A percentile compares a stretch with the other conserved stretches of the same genome.
Conservation (phyloP, 2,329 filamentous ascomycete species). For the Cladosporium sp. region DNA sequence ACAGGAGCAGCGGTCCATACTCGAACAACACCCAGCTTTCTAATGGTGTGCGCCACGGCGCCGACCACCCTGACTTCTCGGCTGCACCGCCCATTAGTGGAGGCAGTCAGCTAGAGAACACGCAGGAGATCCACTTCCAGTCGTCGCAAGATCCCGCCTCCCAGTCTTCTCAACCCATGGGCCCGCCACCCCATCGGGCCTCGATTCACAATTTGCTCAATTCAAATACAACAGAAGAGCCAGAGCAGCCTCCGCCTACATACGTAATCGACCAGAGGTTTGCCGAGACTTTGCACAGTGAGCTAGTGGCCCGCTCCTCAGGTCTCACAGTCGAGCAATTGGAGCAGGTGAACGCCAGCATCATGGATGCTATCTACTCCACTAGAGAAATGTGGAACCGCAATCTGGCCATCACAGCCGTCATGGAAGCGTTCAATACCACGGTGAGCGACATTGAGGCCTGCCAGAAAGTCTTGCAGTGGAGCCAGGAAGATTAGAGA, state of each 20-base stretch:
- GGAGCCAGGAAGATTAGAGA: slow-evolving; percentile 41
- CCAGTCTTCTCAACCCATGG: slow-evolving; percentile 38
- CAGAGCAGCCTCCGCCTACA: slow-evolving; percentile 27
- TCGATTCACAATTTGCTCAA: slow-evolving; percentile 49
- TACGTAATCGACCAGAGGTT: slow-evolving; percentile 53
- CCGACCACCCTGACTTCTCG: slow-evolving; percentile 59
- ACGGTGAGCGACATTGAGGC: slow-evolving; percentile 69
- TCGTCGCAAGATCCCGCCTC: slow-evolving; percentile 43
- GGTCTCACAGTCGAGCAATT: slow-evolving; percentile 90
- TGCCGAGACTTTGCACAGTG: slow-evolving; percentile 61
- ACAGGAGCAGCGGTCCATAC: slow-evolving; percentile 56
- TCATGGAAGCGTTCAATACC: slow-evolving; percentile 74
- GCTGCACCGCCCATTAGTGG: slow-evolving; percentile 51
- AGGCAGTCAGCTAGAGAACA: slow-evolving; percentile 65
- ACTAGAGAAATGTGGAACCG: slow-evolving; percentile 81
- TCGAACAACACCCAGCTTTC: slow-evolving; percentile 69
- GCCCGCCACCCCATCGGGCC: slow-evolving; percentile 35
- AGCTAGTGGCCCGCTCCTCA: slow-evolving; percentile 67
- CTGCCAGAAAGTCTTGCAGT: slow-evolving; percentile 47
- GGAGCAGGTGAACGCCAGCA: slow-evolving; percentile 84
- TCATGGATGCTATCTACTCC: slow-evolving; percentile 91
- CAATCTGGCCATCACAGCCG: slow-evolving; percentile 65
- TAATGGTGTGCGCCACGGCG: slow-evolving; percentile 57
- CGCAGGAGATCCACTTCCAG: slow-evolving; percentile 55
- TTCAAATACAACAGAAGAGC: slow-evolving; percentile 27